A percentile compares a stretch with the other conserved stretches of the same genome.
Conservation (phyloP, 2,329 filamentous ascomycete genomes). For the Emericellopsis atlantica region DNA sequence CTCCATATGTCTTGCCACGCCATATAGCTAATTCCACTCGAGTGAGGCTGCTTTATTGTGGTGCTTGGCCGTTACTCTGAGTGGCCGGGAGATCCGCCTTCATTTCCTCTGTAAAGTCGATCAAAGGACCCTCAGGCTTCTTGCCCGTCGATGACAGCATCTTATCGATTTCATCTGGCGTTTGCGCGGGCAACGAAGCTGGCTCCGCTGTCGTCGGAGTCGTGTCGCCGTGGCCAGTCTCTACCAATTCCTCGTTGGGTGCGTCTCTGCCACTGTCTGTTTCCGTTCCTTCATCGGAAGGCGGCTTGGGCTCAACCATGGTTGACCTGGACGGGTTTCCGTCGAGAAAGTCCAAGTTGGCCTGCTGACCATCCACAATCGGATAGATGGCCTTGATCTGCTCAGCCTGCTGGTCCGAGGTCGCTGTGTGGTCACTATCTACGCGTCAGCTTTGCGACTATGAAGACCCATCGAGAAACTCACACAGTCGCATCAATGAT, state of each 20-base stretch:
- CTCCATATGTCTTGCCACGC: too few species aligned
- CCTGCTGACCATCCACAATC: constrained; percentile 65
- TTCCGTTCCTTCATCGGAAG: constrained; percentile 26
- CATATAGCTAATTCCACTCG: too few species aligned
- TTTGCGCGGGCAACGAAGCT: neutral
- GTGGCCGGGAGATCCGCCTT: constrained; percentile 30
- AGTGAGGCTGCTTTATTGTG: too few species aligned
- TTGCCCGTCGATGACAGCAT: constrained; percentile 35
- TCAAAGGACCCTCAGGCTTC: constrained; percentile 32
- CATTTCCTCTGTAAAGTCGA: constrained; percentile 44
- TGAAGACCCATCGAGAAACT: constrained; percentile 10
- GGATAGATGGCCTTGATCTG: constrained; percentile 83
- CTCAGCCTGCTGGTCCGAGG: constrained; percentile 58
- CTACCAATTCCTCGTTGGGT: constrained; percentile 27
- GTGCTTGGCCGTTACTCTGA: too few species aligned
- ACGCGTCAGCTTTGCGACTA: neutral
- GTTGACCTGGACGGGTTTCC: neutral
- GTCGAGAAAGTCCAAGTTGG: constrained; percentile 43
- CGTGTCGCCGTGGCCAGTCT: constrained; percentile 32
- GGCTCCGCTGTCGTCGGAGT: neutral
- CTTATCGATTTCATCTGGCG: constrained; percentile 24
- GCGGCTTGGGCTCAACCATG: neutral
- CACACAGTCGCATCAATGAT: constrained; percentile 83
- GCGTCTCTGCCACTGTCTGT: constrained; percentile 27
- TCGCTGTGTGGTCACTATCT: constrained; percentile 23